Evolutionary conservation across 257 asterid genomes (phyloP), one percentile per base, ranked within the genome.

Genomic region (Salvia hispanica): DNA sequence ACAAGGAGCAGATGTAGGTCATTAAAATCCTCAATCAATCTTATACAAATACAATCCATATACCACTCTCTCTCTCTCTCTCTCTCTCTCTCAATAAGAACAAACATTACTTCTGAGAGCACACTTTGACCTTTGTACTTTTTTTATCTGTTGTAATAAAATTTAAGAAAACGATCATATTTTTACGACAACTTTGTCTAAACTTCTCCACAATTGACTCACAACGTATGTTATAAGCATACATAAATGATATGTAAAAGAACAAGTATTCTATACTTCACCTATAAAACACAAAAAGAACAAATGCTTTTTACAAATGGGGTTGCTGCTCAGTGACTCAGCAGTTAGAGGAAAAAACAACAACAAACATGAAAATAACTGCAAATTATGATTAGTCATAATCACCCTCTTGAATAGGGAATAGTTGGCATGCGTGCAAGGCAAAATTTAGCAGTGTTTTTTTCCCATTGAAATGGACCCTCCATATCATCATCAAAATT

Each of bases 1-100:
- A 77, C 56, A 89, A 85, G 75, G 94, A 84, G 47, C 77, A 74
- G 55, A 84, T 88, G 97, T 1, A 18, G 21, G 60, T 36, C 50
- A 65, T 63, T n/a, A 13, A 10, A 14, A 28, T 21, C 14, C 11
- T 18, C 58, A 63, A 44, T 34, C 61, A 36, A 37, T 36, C 71
- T 52, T 52, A 50, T 37, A 10, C 39, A 25, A 25, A 25, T 25
- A 25, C 31, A 25, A 25, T 25, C 31, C 31, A 25, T 37, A 10
- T 44, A 33, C 37, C 4, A 10, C 16, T 5, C 28, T 42, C 4
- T 2, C 25, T 10, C 25, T 43, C 34, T 36, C 21, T 3, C 7
- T 36, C 11, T 37, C 33, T 34, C 10, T 34, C 10, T 34, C 9
- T 1, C 43, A 39, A 6, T 39, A 39, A 34, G 39, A 34, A 34